Evolutionary conservation across 768 basidiomycete species (phyloP).

Genomic region (Ramaria sp.): DNA sequence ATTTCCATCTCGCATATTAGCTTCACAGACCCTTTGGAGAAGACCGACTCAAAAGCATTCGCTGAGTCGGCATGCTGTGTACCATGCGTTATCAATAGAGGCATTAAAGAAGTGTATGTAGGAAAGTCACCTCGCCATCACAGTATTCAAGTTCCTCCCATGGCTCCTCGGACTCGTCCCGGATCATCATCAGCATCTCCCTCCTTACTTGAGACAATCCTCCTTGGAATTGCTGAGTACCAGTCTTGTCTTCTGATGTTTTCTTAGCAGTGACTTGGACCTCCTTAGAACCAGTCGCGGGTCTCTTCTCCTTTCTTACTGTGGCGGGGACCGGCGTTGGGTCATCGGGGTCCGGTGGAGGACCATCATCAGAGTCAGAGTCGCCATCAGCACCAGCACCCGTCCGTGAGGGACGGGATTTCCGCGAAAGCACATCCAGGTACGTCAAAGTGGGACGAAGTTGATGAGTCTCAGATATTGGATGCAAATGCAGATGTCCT

Average conservation of each 20-base stretch:
- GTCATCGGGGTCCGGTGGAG: slow-evolving; percentile 74
- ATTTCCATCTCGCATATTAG: slow-evolving; percentile 47
- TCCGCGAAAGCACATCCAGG: slow-evolving; percentile 61
- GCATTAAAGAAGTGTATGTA: not conserved
- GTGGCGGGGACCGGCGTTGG: slow-evolving; percentile 26
- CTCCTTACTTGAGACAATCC: slow-evolving; percentile 59
- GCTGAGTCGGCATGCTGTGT: slow-evolving; percentile 47
- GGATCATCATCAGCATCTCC: slow-evolving; percentile 67
- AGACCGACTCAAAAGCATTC: slow-evolving; percentile 46
- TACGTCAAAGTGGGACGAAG: slow-evolving; percentile 76
- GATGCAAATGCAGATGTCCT: slow-evolving; percentile 71
- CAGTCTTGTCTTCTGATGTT: slow-evolving; percentile 47
- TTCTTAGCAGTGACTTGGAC: slow-evolving; percentile 69
- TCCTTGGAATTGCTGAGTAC: slow-evolving; percentile 37
- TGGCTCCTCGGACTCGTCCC: slow-evolving; percentile 65
- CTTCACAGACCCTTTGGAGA: slow-evolving; percentile 42
- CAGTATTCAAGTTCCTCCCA: slow-evolving; percentile 64
- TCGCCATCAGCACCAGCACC: slow-evolving; percentile 35
- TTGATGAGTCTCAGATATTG: slow-evolving; percentile 69
- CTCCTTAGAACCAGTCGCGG: slow-evolving; percentile 51
- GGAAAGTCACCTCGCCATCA: slow-evolving; percentile 44
- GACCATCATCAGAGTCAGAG: slow-evolving; percentile 69
- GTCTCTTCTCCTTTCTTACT: slow-evolving; percentile 21
- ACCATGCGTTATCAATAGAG: slow-evolving; percentile 10
- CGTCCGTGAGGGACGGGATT: slow-evolving; percentile 35